phyloP scores from a whole-genome alignment of 495 filamentous ascomycete genomes.

The Patellaria atrata region DNA sequence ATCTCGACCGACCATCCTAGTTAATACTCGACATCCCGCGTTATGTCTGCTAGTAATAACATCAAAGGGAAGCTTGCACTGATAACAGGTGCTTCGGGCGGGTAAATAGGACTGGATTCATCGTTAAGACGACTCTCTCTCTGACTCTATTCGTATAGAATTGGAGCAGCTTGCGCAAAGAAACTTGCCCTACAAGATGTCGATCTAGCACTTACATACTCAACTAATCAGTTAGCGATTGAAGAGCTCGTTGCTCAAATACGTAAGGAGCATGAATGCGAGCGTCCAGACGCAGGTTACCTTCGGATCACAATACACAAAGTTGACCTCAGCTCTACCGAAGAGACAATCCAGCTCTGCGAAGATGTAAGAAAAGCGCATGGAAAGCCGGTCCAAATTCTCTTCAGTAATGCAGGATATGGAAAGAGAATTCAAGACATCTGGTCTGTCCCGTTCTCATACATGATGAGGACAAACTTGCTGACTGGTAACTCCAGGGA shows the following conservation, averaged over 20 bases:
- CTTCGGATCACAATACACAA: slow-evolving; percentile 40
- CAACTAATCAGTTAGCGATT: slow-evolving; percentile 34
- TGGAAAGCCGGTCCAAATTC: slow-evolving; percentile 44
- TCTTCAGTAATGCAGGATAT: slow-evolving; percentile 41
- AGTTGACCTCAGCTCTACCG: slow-evolving; percentile 39
- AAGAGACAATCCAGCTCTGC: slow-evolving; percentile 39
- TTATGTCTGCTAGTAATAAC: no score
- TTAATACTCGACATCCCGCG: no score
- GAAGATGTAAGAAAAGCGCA: slow-evolving; percentile 37
- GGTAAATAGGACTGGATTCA: not conserved
- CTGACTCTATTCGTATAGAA: slow-evolving; percentile 30
- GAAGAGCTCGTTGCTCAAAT: slow-evolving; percentile 32
- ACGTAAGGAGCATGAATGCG: slow-evolving; percentile 6
- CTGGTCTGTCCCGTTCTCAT: slow-evolving; percentile 1
- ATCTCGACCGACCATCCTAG: no score
- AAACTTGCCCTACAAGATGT: slow-evolving; percentile 39
- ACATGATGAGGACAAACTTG: not conserved
- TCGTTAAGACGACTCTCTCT: not conserved
- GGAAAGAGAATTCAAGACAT: slow-evolving; percentile 12
- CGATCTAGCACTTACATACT: slow-evolving; percentile 49
- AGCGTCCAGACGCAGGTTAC: not conserved
- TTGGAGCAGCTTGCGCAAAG: slow-evolving; percentile 45
- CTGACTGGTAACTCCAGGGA: slow-evolving; percentile 23
- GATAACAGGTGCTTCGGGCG: slow-evolving; percentile 7
- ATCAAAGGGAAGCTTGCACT: slow-evolving; percentile 6